Conservation (phyloP, 2,329 filamentous ascomycete genomes). For the Tolypocladium album region DNA sequence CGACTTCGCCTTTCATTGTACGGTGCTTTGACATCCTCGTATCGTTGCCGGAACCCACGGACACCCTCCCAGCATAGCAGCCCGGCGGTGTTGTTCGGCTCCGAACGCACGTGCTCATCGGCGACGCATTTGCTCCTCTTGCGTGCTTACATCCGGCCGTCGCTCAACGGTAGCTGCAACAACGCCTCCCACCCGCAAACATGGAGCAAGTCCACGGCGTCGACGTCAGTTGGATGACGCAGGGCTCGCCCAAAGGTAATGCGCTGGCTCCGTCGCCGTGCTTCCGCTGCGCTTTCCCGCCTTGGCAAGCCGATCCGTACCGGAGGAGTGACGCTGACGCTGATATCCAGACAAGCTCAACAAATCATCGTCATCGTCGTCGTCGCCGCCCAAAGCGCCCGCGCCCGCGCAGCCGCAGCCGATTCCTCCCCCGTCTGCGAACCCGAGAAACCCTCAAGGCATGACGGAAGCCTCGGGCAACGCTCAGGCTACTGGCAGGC, state of each 20-base stretch:
- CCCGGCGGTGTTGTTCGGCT: not conserved
- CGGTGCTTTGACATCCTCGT: not conserved
- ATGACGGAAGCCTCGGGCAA: constrained; percentile 12
- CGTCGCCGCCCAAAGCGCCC: constrained; percentile 11
- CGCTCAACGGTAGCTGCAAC: not conserved
- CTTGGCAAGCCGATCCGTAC: too few species aligned
- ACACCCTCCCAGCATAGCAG: not conserved
- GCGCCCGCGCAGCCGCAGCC: constrained; percentile 20
- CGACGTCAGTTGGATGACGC: constrained; percentile 82
- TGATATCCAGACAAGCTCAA: constrained; percentile 16
- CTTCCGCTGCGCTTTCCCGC: not conserved
- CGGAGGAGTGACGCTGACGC: not conserved
- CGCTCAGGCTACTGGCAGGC: constrained; percentile 8
- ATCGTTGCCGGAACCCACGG: not conserved
- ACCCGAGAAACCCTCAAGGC: constrained; percentile 13
- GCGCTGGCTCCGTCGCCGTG: constrained; percentile 20
- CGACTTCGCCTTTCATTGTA: not conserved
- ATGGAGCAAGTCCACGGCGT: constrained; percentile 78
- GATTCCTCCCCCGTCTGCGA: constrained; percentile 17
- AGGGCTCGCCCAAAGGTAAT: constrained; percentile 73
- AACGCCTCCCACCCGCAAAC: constrained; percentile 11
- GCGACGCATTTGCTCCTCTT: not conserved
- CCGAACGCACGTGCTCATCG: not conserved
- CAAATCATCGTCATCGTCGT: constrained; percentile 13
- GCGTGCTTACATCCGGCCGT: not conserved